phyloP scores from a whole-genome alignment of 2,329 filamentous ascomycete genomes.

The Albifimbria verrucaria region DNA sequence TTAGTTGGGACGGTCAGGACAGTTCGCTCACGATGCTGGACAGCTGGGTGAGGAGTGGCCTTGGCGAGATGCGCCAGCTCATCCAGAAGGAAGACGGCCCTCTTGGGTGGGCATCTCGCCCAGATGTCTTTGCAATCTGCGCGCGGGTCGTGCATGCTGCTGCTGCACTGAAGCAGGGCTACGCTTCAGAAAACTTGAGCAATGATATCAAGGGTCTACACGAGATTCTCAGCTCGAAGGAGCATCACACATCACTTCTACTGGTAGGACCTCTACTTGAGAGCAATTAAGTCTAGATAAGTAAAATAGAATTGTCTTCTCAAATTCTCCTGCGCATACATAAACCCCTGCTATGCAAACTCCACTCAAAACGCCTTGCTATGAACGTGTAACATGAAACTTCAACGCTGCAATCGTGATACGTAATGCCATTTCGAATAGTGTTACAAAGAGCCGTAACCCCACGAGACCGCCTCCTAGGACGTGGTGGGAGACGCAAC shows the following conservation, averaged over 20 bases:
- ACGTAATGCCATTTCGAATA: constrained; percentile 1
- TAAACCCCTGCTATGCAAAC: no score
- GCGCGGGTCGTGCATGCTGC: constrained; percentile 41
- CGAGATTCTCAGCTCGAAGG: not conserved
- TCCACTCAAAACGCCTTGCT: no score
- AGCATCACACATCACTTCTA: not conserved
- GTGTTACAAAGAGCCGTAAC: not conserved
- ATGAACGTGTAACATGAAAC: no score
- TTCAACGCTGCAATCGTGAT: not conserved
- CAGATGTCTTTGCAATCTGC: constrained; percentile 63
- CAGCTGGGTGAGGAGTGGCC: constrained; percentile 49
- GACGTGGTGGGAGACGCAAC: not conserved
- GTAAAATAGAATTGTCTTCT: no score
- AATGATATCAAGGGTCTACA: constrained; percentile 6
- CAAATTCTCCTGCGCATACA: no score
- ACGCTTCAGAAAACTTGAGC: constrained; percentile 9
- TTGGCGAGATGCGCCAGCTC: constrained; percentile 38
- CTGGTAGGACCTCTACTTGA: not conserved
- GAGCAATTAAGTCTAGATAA: no score
- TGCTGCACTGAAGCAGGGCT: constrained; percentile 25
- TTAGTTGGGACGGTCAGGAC: constrained; percentile 18
- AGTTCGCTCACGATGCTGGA: constrained; percentile 23
- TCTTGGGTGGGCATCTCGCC: constrained; percentile 69
- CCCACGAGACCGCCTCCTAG: constrained; percentile 2
- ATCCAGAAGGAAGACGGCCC: constrained; percentile 53